Conservation (phyloP, 2,329 filamentous ascomycete species). For the Colletotrichum viniferum region DNA sequence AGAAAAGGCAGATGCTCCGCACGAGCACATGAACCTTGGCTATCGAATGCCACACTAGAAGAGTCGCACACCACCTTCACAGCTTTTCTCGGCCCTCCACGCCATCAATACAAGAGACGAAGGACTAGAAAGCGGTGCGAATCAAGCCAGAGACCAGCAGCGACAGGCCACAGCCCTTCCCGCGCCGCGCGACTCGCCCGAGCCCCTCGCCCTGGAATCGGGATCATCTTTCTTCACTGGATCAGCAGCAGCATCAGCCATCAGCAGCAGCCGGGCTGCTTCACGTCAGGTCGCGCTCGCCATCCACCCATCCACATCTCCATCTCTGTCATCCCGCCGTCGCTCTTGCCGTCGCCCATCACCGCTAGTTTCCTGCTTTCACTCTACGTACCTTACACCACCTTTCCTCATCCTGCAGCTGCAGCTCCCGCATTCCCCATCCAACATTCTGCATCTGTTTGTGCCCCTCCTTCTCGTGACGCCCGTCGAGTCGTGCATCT, state of each 20-base stretch:
- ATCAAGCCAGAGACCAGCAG: neutral
- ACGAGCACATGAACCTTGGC: neutral
- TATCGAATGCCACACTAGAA: neutral
- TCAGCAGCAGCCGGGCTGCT: neutral
- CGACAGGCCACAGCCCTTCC: neutral
- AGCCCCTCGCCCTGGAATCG: neutral
- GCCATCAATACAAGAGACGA: neutral
- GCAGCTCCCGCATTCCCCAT: constrained; percentile 1
- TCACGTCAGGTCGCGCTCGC: neutral
- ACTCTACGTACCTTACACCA: neutral
- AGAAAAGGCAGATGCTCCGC: neutral
- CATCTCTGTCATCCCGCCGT: neutral
- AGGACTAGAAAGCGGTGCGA: neutral
- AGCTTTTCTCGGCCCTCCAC: neutral
- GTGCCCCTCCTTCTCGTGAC: neutral
- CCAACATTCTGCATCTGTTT: constrained; percentile 1
- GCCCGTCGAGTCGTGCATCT: neutral
- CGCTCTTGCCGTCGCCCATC: neutral
- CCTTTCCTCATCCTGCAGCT: neutral
- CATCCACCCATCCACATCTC: neutral
- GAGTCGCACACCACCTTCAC: neutral
- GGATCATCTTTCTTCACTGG: neutral
- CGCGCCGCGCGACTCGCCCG: constrained; percentile 2
- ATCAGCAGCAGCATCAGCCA: neutral
- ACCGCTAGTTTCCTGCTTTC: neutral